These are phyloP conservation scores for Dillenia suffruticosa DNA, from an alignment of 164 flowering plant genomes.

Conservation along the genomic window DNA sequence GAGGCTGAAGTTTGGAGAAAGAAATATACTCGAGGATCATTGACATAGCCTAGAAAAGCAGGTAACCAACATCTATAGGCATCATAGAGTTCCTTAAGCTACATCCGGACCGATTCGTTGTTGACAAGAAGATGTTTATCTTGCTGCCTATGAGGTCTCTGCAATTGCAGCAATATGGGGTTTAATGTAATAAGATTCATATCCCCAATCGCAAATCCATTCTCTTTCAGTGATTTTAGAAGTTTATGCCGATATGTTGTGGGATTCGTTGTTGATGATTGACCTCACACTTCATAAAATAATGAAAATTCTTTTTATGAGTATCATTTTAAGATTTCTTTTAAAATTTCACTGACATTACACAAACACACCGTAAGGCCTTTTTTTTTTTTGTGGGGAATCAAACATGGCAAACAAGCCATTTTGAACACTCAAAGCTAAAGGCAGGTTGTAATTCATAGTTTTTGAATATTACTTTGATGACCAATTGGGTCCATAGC, in stretches of 20 bases:
- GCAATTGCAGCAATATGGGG: conserved; percentile 12
- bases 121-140: conserved; percentile 15
- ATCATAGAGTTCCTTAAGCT: conserved; percentile 2
- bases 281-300: too few species aligned
- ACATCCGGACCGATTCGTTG: conserved; percentile 5
- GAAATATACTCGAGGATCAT: conserved; percentile 14
- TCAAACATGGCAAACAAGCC: too few species aligned
- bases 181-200: conserved; percentile 10
- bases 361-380: too few species aligned
- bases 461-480: too few species aligned
- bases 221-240: conserved; percentile 10
- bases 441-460: too few species aligned
- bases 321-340: too few species aligned
- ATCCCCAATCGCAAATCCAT: neutral
- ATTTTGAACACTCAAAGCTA: too few species aligned
- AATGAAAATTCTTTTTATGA: too few species aligned
- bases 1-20: conserved; percentile 24
- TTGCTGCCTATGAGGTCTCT: conserved; percentile 15
- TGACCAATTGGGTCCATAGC: conserved; percentile 70
- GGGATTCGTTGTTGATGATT: too few species aligned
- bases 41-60: conserved; percentile 12
- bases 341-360: too few species aligned
- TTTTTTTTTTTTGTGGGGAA: too few species aligned
- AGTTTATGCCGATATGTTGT: neutral
- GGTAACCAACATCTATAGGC: neutral